These are phyloP conservation scores for Apiotrichum montevideense DNA, from an alignment of 1,284 basidiomycete genomes.

Conservation along the genomic window DNA sequence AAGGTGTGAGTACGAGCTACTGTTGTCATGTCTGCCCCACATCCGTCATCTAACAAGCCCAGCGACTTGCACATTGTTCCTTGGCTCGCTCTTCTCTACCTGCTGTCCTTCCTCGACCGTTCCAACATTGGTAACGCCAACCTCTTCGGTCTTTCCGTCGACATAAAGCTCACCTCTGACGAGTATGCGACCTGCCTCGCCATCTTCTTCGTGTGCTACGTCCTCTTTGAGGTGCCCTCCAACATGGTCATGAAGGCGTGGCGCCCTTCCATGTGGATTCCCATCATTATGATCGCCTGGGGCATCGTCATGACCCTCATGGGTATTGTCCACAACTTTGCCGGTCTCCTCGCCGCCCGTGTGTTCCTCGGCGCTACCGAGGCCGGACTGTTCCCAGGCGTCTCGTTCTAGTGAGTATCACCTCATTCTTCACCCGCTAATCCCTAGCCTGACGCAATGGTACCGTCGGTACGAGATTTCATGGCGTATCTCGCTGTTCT, in stretches of 20 bases:
- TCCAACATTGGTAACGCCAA: conserved; percentile 60
- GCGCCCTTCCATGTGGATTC: conserved; percentile 30
- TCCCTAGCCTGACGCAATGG: conserved; percentile 28
- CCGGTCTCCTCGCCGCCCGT: conserved; percentile 36
- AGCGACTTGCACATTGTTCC: conserved; percentile 30
- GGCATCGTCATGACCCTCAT: conserved; percentile 47
- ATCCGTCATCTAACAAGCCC: neutral
- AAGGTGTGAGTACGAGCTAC: conserved; percentile 7
- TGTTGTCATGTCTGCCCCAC: no score
- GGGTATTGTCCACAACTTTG: conserved; percentile 44
- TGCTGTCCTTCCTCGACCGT: conserved; percentile 64
- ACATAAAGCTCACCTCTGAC: conserved; percentile 22
- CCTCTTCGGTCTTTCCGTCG: conserved; percentile 28
- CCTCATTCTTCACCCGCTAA: no score
- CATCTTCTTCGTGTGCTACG: conserved; percentile 43
- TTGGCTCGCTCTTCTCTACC: conserved; percentile 55
- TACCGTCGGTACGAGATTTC: conserved; percentile 39
- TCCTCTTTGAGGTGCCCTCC: conserved; percentile 52
- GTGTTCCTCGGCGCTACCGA: conserved; percentile 33
- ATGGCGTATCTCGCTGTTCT: conserved; percentile 40
- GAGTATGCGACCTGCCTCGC: conserved; percentile 32
- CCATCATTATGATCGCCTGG: conserved; percentile 41
- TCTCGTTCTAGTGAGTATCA: conserved; percentile 23
- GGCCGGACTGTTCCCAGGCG: conserved; percentile 42
- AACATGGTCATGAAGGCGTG: conserved; percentile 54